Base-by-base conservation (phyloP, 2,329 filamentous ascomycete genomes). In the Fusarium siculi region DNA sequence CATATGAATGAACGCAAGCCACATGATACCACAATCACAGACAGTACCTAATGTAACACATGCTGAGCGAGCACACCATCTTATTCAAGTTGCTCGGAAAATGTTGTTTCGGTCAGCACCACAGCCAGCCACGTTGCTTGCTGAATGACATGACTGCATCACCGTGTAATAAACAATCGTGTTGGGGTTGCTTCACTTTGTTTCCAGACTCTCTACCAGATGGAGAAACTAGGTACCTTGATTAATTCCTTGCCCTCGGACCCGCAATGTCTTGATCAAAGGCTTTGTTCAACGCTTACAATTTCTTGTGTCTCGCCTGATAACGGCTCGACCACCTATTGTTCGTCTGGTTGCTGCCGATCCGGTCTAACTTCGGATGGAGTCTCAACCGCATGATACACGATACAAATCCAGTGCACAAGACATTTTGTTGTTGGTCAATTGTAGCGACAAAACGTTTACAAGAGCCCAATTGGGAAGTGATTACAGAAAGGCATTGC, bases 1-100 rank as follows among this genome's bases (percentile, higher is more conserved):
- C 64, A 69, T 44, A 43, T 59, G 52, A 49, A 52, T 54, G 63
- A 42, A 57, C 39, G 64, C 53, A 68, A 64, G 68, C 67, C 43
- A 54, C 58, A 64, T 58, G 53, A 40, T 44, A 37, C 25, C 32
- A 49, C 64, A 52, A 21, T 37, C 39, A 42, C 37, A 52, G 50
- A 64, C 36, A 34, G 21, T 28, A 11, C 30, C 30, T 30, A 30
- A 50, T 39, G 61, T 37, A 59, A 34, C 43, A 70, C 34, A 70
- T 46, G 30, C 34, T 54, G 59, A 66, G 16, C 36, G 61, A 43
- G 43, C 63, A 55, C 53, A 60, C 58, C 37, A 47, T 49, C 42
- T 39, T 21, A 23, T 42, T 49, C 25, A 25, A 43, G 40, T 36
- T 50, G 23, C 36, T 42, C 44, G 21, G 46, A 42, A 42, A 49